These are phyloP conservation scores for Cnidoscolus chayamansa DNA, from an alignment of 441 rosid species.

Conservation along the genomic window DNA sequence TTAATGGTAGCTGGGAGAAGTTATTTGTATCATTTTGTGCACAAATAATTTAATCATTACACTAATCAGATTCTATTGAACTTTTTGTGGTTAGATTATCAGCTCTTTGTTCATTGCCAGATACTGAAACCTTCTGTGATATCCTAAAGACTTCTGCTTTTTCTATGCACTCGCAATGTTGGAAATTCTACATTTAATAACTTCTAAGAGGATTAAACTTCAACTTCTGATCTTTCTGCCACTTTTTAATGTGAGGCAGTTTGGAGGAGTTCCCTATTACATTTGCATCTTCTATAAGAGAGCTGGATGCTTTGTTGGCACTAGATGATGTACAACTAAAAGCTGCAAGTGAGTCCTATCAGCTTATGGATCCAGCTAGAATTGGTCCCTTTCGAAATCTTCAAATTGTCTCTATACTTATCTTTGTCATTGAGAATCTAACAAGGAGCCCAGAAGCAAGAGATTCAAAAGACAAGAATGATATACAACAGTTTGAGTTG, in stretches of 20 bases:
- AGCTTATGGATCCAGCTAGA: constrained; percentile 52
- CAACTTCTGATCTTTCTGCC: constrained; percentile 23
- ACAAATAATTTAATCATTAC: not conserved
- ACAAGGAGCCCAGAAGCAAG: constrained; percentile 26
- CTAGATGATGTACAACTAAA: constrained; percentile 47
- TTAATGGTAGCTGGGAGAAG: no score
- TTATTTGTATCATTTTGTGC: no score
- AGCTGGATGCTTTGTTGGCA: constrained; percentile 51
- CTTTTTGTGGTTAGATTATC: not conserved
- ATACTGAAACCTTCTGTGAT: not conserved
- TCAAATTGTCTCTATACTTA: constrained; percentile 61
- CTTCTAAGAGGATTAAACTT: not conserved
- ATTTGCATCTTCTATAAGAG: constrained; percentile 57
- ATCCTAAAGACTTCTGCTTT: not conserved
- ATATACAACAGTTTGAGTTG: constrained; percentile 27
- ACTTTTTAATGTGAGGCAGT: constrained; percentile 41
- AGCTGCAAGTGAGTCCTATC: constrained; percentile 56
- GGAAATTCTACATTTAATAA: not conserved
- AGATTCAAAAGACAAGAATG: constrained; percentile 26
- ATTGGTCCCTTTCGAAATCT: constrained; percentile 64
- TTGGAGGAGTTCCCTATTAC: constrained; percentile 58
- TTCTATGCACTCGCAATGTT: not conserved
- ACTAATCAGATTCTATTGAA: not conserved
- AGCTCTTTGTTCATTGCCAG: not conserved
- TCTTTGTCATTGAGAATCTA: constrained; percentile 54